These are phyloP conservation scores for Camelina laxa DNA, from an alignment of 345 rosid species.

Conservation along the genomic window DNA sequence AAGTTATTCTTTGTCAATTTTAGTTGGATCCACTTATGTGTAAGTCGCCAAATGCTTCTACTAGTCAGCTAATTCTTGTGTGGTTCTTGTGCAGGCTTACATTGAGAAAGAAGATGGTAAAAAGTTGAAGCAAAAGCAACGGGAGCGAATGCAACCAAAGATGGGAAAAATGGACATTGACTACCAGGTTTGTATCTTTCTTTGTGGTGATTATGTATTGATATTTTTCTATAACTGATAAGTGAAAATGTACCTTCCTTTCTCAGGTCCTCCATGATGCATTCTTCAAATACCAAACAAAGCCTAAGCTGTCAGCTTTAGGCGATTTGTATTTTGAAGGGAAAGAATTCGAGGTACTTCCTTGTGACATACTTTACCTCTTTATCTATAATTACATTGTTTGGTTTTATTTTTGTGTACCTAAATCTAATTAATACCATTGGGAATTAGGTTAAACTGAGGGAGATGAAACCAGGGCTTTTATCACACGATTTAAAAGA, in stretches of 20 bases:
- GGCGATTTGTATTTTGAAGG: slow-evolving; percentile 99
- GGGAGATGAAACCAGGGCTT: slow-evolving; percentile 97
- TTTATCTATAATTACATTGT: neutral
- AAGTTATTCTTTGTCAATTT: neutral
- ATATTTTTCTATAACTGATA: slow-evolving; percentile 20
- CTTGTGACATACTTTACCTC: slow-evolving; percentile 9
- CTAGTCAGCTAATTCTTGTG: slow-evolving; percentile 21
- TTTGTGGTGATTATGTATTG: slow-evolving; percentile 22
- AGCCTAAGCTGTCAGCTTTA: slow-evolving; percentile 88
- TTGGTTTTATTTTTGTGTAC: slow-evolving; percentile 2
- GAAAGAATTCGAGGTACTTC: slow-evolving; percentile 92
- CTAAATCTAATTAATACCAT: slow-evolving; percentile 23
- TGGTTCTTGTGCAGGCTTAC: slow-evolving; percentile 71
- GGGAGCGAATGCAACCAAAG: slow-evolving; percentile 99
- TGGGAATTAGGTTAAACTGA: slow-evolving; percentile 74
- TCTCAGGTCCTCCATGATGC: slow-evolving; percentile 98
- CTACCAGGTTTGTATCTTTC: slow-evolving; percentile 71
- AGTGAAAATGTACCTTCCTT: slow-evolving; percentile 15
- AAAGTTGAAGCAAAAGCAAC: slow-evolving; percentile 98
- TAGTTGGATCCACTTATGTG: neutral
- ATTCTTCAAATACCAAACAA: slow-evolving; percentile 97
- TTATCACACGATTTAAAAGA: slow-evolving; percentile 89
- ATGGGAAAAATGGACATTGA: slow-evolving; percentile 99
- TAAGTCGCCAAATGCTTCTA: neutral
- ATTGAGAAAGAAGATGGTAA: slow-evolving; percentile 98